Evolutionary conservation across 2,329 filamentous ascomycete species (phyloP).

Genomic region (Setomelanomma holmii): DNA sequence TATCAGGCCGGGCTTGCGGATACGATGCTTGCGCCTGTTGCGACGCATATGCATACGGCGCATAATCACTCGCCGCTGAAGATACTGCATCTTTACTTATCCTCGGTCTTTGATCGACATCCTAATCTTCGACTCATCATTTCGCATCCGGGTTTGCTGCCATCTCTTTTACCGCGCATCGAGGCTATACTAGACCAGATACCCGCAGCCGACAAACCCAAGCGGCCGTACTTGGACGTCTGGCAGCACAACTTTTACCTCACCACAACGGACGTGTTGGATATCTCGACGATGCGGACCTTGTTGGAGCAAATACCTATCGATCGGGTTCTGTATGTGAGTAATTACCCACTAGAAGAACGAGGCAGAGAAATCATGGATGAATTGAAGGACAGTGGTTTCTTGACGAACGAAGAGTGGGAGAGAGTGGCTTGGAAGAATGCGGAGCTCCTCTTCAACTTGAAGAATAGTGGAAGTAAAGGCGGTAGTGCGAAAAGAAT

Average conservation of each 20-base stretch:
- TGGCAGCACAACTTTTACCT: slow-evolving; percentile 66
- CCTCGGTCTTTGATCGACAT: slow-evolving; percentile 63
- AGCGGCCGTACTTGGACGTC: slow-evolving; percentile 54
- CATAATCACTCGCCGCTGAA: slow-evolving; percentile 60
- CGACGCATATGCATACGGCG: slow-evolving; percentile 52
- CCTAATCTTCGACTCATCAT: slow-evolving; percentile 63
- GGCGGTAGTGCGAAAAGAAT: too few relatives aligned
- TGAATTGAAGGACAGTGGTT: slow-evolving; percentile 57
- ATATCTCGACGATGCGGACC: slow-evolving; percentile 56
- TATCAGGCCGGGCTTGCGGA: slow-evolving; percentile 19
- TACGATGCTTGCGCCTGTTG: slow-evolving; percentile 19
- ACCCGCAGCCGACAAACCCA: slow-evolving; percentile 21
- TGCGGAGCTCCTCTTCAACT: slow-evolving; percentile 50
- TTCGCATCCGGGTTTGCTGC: slow-evolving; percentile 61
- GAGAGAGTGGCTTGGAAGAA: slow-evolving; percentile 60
- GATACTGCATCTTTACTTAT: slow-evolving; percentile 58
- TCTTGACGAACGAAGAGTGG: slow-evolving; percentile 59
- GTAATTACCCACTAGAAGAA: slow-evolving; percentile 64
- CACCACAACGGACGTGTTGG: slow-evolving; percentile 63
- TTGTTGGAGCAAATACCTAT: slow-evolving; percentile 54
- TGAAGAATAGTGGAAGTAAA: slow-evolving; percentile 8
- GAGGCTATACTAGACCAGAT: slow-evolving; percentile 31
- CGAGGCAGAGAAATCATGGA: slow-evolving; percentile 59
- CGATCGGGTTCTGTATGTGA: slow-evolving; percentile 63
- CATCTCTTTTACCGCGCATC: slow-evolving; percentile 62